Conservation (phyloP, 1,284 basidiomycete species). For the Ustilago xerochloae region DNA sequence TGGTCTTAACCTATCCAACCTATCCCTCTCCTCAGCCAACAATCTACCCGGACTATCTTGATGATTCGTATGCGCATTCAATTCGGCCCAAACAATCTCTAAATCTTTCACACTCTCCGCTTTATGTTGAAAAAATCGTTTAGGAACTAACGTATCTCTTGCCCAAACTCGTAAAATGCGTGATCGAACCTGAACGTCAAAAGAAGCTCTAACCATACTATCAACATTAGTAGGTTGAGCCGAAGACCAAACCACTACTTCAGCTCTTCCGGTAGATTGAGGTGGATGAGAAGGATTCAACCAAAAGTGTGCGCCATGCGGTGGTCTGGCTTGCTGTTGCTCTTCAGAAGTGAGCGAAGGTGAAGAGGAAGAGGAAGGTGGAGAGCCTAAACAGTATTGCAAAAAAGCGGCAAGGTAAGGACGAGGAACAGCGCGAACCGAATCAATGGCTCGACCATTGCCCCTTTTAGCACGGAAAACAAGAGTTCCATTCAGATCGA, state of each 20-base stretch:
- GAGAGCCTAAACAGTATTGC: constrained; percentile 71
- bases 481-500: constrained; percentile 85
- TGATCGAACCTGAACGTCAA: constrained; percentile 64
- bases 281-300: constrained; percentile 7
- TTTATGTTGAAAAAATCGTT: constrained; percentile 23
- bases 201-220: constrained; percentile 69
- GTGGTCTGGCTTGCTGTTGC: neutral
- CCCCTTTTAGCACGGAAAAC: constrained; percentile 74
- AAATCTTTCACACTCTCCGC: constrained; percentile 76
- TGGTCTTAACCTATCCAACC: constrained; percentile 18
- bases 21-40: constrained; percentile 40
- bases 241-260: constrained; percentile 87
- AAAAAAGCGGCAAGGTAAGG: constrained; percentile 78
- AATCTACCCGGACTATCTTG: constrained; percentile 5
- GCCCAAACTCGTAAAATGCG: constrained; percentile 79
- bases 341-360: too few species aligned
- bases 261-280: constrained; percentile 73
- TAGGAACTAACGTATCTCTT: constrained; percentile 76
- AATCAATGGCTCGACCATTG: constrained; percentile 25
- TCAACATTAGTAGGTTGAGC: constrained; percentile 82
- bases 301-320: constrained; percentile 59
- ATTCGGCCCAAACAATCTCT: constrained; percentile 76
- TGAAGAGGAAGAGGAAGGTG: neutral
- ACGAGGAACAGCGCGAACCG: constrained; percentile 57
- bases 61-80: constrained; percentile 61